Base-by-base conservation (phyloP, 768 basidiomycete species). In the Tylopilus sp. region DNA sequence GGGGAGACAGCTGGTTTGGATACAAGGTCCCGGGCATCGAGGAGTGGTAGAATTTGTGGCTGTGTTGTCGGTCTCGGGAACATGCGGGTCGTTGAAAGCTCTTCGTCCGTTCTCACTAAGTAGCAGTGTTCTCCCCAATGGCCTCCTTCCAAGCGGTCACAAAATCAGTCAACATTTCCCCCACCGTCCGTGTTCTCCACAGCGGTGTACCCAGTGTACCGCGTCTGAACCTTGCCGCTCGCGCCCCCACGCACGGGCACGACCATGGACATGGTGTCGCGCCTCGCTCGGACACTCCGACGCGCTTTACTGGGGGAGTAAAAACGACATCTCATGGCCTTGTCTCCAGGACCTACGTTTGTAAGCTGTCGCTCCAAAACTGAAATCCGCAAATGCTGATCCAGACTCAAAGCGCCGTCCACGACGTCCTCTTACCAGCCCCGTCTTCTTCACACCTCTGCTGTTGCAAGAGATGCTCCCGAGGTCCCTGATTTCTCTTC, bases 401-500 rank as follows among this genome's bases (percentile, higher is more conserved):
- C 45, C 37, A n/a, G 30, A 48, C 37, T n/a, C 31, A 45, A 53
- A 62, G 53, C 68, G 81, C 86, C 81, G 43, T 71, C 79, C n/a
- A 67, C 83, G 19, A 81, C 82, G 17, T 71, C 76, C 52, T 69
- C 74, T 59, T 76, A 76, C 73, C 82, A 85, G 56, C 85, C 82
- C 53, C 87, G 90, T 66, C 78, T 86, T 55, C 74, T 96, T 53
- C 88, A 91, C 68, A 89, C 89, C 61, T 86, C 92, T 50, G 79
- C 83, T 41, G 75, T 78, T 50, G 76, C 75, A 62, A 82, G 80
- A 62, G 83, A 86, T 64, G 83, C 86, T 28, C 85, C 89, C 43
- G 78, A 91, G 57, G 91, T 96, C 9, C 97, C 97, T 58, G 88
- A 98, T 76, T 95, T 89, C 68, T 80, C 84, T 40, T 70, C 84